Conservation (phyloP, 2,329 filamentous ascomycete species). For the Dactylellina haptotyla region DNA sequence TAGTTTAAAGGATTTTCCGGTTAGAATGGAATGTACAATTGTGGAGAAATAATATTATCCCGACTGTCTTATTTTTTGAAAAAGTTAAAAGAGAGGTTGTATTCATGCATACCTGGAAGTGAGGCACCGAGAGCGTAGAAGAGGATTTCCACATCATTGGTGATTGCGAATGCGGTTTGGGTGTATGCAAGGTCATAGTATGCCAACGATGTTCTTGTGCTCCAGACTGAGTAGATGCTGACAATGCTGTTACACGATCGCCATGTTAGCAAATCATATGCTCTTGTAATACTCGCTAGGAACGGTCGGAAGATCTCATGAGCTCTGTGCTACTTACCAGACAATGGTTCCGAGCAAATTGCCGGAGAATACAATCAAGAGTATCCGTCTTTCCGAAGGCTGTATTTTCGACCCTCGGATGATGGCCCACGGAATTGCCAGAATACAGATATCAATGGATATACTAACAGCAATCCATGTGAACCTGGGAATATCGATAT, state of each 20-base stretch:
- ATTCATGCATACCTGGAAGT: conserved; percentile 57
- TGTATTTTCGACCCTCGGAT: conserved; percentile 56
- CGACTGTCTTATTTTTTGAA: too few species aligned
- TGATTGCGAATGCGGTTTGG: conserved; percentile 58
- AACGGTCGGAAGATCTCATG: not conserved
- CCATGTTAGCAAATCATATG: too few species aligned
- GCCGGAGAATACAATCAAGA: conserved; percentile 58
- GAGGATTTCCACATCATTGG: conserved; percentile 59
- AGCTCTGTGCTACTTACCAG: conserved; percentile 55
- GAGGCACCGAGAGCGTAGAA: conserved; percentile 59
- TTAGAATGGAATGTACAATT: too few species aligned
- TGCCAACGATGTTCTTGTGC: conserved; percentile 35
- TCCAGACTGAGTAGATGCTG: conserved; percentile 53
- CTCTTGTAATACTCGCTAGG: not conserved
- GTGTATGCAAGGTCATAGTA: conserved; percentile 56
- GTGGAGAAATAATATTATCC: too few species aligned
- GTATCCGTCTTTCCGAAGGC: conserved; percentile 56
- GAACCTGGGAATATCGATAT: conserved; percentile 59
- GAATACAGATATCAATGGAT: conserved; percentile 57
- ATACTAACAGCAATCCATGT: conserved; percentile 59
- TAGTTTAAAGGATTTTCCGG: too few species aligned
- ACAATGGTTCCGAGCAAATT: conserved; percentile 58
- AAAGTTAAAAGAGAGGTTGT: too few species aligned
- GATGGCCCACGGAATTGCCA: conserved; percentile 57
- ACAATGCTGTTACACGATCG: conserved; percentile 38